A percentile compares a stretch with the other conserved stretches of the same genome.
These are phyloP conservation scores for Mitragyna speciosa DNA, from an alignment of 257 asterid species.

Conservation along the genomic window DNA sequence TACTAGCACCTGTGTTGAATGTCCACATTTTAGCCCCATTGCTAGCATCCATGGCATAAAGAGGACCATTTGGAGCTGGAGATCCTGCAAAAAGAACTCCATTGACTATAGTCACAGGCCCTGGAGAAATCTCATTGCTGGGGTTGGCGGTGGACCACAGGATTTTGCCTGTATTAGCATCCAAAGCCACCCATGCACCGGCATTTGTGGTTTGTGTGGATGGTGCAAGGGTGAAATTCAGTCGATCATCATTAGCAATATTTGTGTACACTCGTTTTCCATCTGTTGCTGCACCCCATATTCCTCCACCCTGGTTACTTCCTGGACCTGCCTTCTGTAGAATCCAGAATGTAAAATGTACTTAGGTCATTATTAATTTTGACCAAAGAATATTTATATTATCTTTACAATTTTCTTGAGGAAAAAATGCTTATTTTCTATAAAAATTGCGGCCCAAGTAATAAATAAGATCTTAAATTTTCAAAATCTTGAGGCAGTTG, in stretches of 20 bases:
- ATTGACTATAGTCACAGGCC: slow-evolving; percentile 64
- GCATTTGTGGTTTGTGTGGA: slow-evolving; percentile 48
- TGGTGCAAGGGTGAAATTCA: slow-evolving; percentile 54
- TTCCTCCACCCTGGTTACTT: slow-evolving; percentile 59
- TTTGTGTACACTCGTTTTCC: slow-evolving; percentile 63
- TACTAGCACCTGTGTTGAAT: slow-evolving; percentile 55
- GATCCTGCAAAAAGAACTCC: slow-evolving; percentile 72
- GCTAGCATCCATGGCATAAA: slow-evolving; percentile 68
- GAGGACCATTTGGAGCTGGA: slow-evolving; percentile 56
- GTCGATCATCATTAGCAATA: slow-evolving; percentile 45
- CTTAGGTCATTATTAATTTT: too few species aligned
- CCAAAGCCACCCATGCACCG: slow-evolving; percentile 85
- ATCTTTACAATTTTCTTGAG: too few species aligned
- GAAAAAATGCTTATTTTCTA: too few species aligned
- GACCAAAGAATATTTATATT: too few species aligned
- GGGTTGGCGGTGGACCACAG: slow-evolving; percentile 82
- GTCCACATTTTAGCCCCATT: slow-evolving; percentile 62
- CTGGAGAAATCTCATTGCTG: slow-evolving; percentile 59
- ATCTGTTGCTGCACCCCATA: slow-evolving; percentile 81
- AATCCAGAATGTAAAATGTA: background rate
- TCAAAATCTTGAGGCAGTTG: too few species aligned
- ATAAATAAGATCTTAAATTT: too few species aligned
- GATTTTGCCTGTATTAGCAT: slow-evolving; percentile 58
- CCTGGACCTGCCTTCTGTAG: slow-evolving; percentile 72
- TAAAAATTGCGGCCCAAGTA: too few species aligned